Evolutionary conservation across 371 early-diverging fungal species (phyloP).

Genomic region (Coemansia sp.): DNA sequence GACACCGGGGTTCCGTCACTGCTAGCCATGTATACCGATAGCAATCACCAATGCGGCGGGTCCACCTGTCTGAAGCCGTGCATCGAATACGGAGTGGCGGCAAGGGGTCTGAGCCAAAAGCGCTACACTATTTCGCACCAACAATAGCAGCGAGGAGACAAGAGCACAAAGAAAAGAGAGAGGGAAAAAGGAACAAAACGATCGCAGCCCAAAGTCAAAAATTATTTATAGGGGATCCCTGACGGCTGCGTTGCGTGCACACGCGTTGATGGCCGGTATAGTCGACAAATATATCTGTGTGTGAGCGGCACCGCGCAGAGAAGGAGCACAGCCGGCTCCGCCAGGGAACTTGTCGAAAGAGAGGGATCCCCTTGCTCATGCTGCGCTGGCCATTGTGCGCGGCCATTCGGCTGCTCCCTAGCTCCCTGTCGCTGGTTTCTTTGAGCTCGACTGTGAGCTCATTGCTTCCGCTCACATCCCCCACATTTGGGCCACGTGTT

Average conservation of each 20-base stretch:
- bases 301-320: too few species aligned
- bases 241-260: neutral
- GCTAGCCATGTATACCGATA: slow-evolving; percentile 1
- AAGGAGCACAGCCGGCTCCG: too few species aligned
- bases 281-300: too few species aligned
- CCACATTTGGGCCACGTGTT: slow-evolving; percentile 7
- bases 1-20: neutral
- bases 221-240: slow-evolving; percentile 2
- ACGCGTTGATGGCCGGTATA: too few species aligned
- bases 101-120: neutral
- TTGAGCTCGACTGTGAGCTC: too few species aligned
- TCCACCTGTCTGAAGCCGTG: neutral
- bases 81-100: neutral
- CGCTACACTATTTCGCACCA: neutral
- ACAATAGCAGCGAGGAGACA: slow-evolving; percentile 1
- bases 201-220: neutral
- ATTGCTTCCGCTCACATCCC: neutral
- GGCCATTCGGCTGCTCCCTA: too few species aligned
- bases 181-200: neutral
- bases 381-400: too few species aligned
- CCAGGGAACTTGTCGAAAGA: too few species aligned
- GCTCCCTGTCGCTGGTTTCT: too few species aligned
- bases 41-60: neutral
- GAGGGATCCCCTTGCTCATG: too few species aligned
- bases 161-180: neutral